A percentile compares a stretch with the other conserved stretches of the same genome.
Conservation (phyloP, 805 yeast species). For the Kluyveromyces nonfermentans region DNA sequence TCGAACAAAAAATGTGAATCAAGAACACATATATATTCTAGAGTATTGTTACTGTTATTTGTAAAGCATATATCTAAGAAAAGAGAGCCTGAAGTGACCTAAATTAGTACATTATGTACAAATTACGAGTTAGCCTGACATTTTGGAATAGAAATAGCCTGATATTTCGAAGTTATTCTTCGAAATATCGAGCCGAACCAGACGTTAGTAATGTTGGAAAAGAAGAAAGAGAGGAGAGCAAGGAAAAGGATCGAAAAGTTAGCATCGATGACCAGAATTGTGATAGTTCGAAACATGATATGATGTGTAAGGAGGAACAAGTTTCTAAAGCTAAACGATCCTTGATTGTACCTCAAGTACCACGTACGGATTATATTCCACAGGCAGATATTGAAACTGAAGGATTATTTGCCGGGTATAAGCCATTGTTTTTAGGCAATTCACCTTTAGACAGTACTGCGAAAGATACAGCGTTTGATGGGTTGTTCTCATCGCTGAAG, state of each 20-base stretch:
- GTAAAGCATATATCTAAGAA: too few relatives aligned
- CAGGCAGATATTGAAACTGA: slow-evolving; percentile 26
- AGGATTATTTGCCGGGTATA: slow-evolving; percentile 38
- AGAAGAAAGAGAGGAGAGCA: not conserved
- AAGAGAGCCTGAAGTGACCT: too few relatives aligned
- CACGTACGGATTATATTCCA: slow-evolving; percentile 23
- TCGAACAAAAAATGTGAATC: not conserved
- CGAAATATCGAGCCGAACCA: not conserved
- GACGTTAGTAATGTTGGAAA: not conserved
- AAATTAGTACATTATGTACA: not conserved
- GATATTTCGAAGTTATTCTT: not conserved
- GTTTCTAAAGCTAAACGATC: not conserved
- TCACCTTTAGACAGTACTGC: slow-evolving; percentile 12
- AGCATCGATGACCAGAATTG: not conserved
- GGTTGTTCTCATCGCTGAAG: slow-evolving; percentile 15
- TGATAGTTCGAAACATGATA: too few relatives aligned
- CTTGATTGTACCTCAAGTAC: slow-evolving; percentile 23
- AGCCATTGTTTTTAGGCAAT: slow-evolving; percentile 36
- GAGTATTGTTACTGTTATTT: too few relatives aligned
- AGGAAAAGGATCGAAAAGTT: not conserved
- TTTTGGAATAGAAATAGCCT: not conserved
- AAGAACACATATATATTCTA: too few relatives aligned
- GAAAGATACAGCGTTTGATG: slow-evolving; percentile 9
- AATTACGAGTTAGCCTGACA: not conserved
- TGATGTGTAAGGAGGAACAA: not conserved